Base-by-base conservation (phyloP, 352 stramenopile species). In the Phytopythium vexans region DNA sequence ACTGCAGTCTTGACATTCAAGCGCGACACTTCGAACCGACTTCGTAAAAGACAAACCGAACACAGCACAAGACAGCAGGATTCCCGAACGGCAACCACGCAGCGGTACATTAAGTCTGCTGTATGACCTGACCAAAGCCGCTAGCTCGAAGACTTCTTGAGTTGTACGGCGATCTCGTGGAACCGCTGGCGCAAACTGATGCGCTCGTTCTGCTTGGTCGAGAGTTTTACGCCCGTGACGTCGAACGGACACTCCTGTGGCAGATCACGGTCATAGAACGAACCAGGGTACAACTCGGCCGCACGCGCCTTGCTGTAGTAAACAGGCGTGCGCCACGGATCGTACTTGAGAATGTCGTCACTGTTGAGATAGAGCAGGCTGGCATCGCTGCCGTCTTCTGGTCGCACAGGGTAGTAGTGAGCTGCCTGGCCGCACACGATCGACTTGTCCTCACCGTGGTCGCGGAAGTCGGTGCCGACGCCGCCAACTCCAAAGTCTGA, bases 321-420 rank as follows among this genome's bases (percentile, higher is more conserved):
- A 21, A 88, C 56, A 8, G 54, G 45, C 40, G 80, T 65, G n/a
- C 75, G 69, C 4, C 72, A 66, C 1, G 66, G 66, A 42, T 75
- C 46, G 41, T 77, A 71, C 41, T 64, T 34, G 11, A 84, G 37
- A 41, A 91, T 78, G 42, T 74, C 62, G 58, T 91, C 77, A 49
- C 77, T 86, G 58, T 88, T 88, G 41, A 88, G 66, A 62, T 88
- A 91, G 34, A 89, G 50, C 43, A 71, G 41, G 21, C 61, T 71
- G 40, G 55, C 8, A 54, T 8, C 39, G 50, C 14, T 38, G 59
- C 10, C 45, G 49, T 15, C 6, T 53, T 32, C 52, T 51, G 72
- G 3, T 73, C 60, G 0, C n/a, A n/a, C n/a, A n/a, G 77, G 80
- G 48, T 73, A 86, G 41, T 77, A 89, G 39, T 91, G 81, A 32